Percentiles rank a stretch among this genome's conserved stretches.
Evolutionary conservation across 352 stramenopile genomes (phyloP).

Genomic region (Phytophthora citrophthora): DNA sequence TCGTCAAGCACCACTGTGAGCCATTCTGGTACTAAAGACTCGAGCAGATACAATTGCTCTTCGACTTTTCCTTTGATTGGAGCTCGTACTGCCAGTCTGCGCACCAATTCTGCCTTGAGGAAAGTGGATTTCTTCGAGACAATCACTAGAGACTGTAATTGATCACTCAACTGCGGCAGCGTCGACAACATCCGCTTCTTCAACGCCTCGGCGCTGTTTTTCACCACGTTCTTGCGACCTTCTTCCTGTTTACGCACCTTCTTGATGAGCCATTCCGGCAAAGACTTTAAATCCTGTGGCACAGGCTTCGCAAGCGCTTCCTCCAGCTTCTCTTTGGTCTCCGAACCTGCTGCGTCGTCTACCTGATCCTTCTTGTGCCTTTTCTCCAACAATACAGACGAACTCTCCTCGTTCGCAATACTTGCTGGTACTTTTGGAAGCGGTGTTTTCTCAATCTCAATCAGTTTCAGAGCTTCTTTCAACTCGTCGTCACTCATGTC

Average conservation of each 20-base stretch:
- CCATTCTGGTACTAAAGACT: slow-evolving; percentile 78
- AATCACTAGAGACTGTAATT: slow-evolving; percentile 76
- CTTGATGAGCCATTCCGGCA: slow-evolving; percentile 80
- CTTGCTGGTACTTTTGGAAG: slow-evolving; percentile 36
- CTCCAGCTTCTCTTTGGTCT: slow-evolving; percentile 41
- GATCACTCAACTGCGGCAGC: slow-evolving; percentile 75
- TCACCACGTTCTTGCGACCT: slow-evolving; percentile 39
- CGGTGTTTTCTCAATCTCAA: slow-evolving; percentile 44
- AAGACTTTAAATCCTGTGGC: slow-evolving; percentile 65
- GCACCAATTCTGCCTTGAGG: slow-evolving; percentile 48
- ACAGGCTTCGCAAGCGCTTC: slow-evolving; percentile 65
- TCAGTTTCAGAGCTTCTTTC: slow-evolving; percentile 36
- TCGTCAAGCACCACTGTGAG: slow-evolving; percentile 67
- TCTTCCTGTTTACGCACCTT: slow-evolving; percentile 73
- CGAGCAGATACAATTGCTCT: slow-evolving; percentile 74
- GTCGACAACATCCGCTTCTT: slow-evolving; percentile 59
- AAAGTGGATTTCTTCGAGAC: slow-evolving; percentile 74
- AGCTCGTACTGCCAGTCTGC: slow-evolving; percentile 45
- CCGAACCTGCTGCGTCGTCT: background rate
- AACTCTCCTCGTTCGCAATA: slow-evolving; percentile 16
- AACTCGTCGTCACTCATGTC: slow-evolving; percentile 43
- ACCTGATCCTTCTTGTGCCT: slow-evolving; percentile 17
- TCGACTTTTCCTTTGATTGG: slow-evolving; percentile 66
- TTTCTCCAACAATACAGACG: slow-evolving; percentile 18
- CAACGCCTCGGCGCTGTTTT: slow-evolving; percentile 51